Conservation (phyloP, 1,284 basidiomycete genomes). For the Melampsora abietis-canadensis region DNA sequence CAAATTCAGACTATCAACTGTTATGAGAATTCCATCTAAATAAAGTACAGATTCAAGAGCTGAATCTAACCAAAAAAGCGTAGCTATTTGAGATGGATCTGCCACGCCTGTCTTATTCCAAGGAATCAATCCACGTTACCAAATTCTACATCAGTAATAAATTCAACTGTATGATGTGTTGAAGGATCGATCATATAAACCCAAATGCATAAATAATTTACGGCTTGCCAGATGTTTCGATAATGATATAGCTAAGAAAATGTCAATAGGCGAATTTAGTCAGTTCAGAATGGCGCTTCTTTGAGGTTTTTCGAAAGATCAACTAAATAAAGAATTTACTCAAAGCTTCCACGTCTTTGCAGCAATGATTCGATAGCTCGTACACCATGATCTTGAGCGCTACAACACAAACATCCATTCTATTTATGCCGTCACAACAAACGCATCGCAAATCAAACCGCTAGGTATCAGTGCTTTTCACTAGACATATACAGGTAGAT, state of each 20-base stretch:
- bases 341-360: slow-evolving; percentile 39
- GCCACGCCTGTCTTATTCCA: slow-evolving; percentile 26
- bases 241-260: slow-evolving; percentile 26
- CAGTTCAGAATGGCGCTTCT: not conserved
- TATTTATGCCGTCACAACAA: not conserved
- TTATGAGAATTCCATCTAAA: slow-evolving; percentile 39
- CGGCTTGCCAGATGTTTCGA: slow-evolving; percentile 40
- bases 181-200: not conserved
- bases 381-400: slow-evolving; percentile 42
- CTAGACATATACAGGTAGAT: not conserved
- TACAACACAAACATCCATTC: slow-evolving; percentile 44
- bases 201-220: not conserved
- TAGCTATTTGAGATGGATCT: slow-evolving; percentile 42
- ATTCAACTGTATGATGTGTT: not conserved
- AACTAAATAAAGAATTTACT: slow-evolving; percentile 15
- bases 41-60: slow-evolving; percentile 41
- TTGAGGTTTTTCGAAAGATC: not conserved
- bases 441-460: not conserved
- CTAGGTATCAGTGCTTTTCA: not conserved
- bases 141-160: too few species aligned
- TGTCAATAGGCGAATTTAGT: not conserved
- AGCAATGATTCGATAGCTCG: slow-evolving; percentile 38
- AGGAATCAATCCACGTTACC: too few species aligned
- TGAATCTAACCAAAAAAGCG: slow-evolving; percentile 41
- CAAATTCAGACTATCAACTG: slow-evolving; percentile 35